Percentiles rank a stretch among this genome's conserved stretches.
These are phyloP conservation scores for Maudiozyma saulgeensis DNA, from an alignment of 805 yeast species.

Conservation along the genomic window DNA sequence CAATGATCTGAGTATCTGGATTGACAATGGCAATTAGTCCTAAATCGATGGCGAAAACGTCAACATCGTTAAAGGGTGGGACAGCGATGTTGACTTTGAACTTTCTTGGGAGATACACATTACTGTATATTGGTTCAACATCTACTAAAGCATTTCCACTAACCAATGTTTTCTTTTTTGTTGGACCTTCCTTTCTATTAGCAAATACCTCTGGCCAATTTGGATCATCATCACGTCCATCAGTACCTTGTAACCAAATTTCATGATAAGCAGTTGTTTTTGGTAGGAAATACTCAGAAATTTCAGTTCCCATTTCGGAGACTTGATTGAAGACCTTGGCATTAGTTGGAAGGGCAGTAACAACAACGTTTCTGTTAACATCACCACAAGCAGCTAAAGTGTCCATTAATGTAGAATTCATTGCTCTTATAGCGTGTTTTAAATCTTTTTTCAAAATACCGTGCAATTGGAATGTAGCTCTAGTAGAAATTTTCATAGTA, in stretches of 20 bases:
- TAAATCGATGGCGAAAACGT: constrained; percentile 90
- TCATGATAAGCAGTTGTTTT: constrained; percentile 93
- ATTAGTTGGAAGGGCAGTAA: constrained; percentile 80
- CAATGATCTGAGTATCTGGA: constrained; percentile 44
- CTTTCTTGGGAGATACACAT: constrained; percentile 85
- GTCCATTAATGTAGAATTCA: constrained; percentile 84
- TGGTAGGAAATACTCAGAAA: constrained; percentile 80
- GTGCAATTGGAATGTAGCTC: constrained; percentile 95
- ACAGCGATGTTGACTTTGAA: constrained; percentile 90
- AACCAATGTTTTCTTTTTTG: constrained; percentile 70
- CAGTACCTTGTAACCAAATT: constrained; percentile 87
- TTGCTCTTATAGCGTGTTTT: constrained; percentile 85
- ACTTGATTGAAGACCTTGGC: constrained; percentile 75
- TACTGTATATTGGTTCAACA: constrained; percentile 81
- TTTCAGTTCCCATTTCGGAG: constrained; percentile 46
- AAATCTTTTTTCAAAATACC: constrained; percentile 86
- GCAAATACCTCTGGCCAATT: constrained; percentile 59
- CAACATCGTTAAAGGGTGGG: constrained; percentile 95
- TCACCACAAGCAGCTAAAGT: constrained; percentile 98
- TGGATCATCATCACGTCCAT: constrained; percentile 52
- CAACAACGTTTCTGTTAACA: constrained; percentile 92
- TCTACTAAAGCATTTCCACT: constrained; percentile 79
- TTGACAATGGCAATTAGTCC: constrained; percentile 84
- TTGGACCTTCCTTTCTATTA: constrained; percentile 63
- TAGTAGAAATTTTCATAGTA: constrained; percentile 86